These are phyloP conservation scores for Cryptococcus neoformans DNA, from an alignment of 1,284 basidiomycete species.

Conservation along the genomic window DNA sequence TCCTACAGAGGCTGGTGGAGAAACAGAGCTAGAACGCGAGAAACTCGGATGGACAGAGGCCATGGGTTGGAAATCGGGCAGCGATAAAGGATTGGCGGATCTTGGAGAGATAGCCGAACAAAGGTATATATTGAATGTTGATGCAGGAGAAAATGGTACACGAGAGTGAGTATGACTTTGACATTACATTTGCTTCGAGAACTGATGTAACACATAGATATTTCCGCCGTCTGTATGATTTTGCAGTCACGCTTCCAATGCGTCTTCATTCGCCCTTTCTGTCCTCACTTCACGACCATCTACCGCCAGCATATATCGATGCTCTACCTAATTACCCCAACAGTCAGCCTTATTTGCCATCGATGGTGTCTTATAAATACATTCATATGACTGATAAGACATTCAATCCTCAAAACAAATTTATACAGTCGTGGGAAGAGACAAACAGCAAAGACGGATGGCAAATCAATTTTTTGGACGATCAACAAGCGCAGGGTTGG, in stretches of 20 bases:
- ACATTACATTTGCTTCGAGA: neutral
- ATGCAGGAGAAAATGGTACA: constrained; percentile 11
- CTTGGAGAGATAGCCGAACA: constrained; percentile 24
- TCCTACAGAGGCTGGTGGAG: too few species aligned
- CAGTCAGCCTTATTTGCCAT: constrained; percentile 1
- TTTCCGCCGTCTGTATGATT: constrained; percentile 20
- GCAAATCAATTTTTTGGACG: constrained; percentile 42
- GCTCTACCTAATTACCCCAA: constrained; percentile 6
- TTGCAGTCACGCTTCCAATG: constrained; percentile 13
- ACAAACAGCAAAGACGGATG: constrained; percentile 36
- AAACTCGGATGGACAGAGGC: constrained; percentile 23
- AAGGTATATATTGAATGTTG: constrained; percentile 19
- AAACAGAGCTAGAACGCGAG: neutral
- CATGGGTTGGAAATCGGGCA: constrained; percentile 18
- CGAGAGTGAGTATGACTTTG: constrained; percentile 15
- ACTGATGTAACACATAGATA: constrained; percentile 12
- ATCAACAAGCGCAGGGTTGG: constrained; percentile 38
- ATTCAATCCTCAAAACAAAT: constrained; percentile 7
- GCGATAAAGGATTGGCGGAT: constrained; percentile 13
- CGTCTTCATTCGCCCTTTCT: constrained; percentile 13
- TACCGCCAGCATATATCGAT: constrained; percentile 13
- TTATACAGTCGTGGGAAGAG: constrained; percentile 20
- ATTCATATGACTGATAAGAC: constrained; percentile 43
- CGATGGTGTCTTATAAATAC: constrained; percentile 31
- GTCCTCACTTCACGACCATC: constrained; percentile 13